Conservation (phyloP, 306 rosid species). For the Cucurbita ficifolia region DNA sequence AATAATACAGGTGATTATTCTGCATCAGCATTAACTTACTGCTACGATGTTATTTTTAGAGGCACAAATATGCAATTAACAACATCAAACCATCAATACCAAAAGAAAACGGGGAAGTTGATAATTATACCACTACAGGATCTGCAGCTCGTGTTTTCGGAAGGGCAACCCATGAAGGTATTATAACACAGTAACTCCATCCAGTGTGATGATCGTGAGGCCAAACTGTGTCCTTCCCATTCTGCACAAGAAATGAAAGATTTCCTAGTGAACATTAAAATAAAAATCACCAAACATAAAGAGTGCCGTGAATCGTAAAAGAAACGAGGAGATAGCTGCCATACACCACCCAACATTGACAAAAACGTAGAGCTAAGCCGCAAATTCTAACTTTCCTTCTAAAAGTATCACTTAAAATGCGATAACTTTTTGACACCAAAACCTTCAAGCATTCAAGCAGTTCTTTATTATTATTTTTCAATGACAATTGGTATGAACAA, state of each 20-base stretch:
- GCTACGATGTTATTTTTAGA: background rate
- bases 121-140: constrained; percentile 44
- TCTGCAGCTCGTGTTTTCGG: constrained; percentile 44
- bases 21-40: background rate
- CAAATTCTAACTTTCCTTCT: background rate
- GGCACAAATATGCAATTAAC: background rate
- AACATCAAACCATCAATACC: background rate
- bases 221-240: constrained; percentile 63
- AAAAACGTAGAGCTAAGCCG: background rate
- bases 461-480: background rate
- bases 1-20: background rate
- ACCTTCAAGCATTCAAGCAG: background rate
- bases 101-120: background rate
- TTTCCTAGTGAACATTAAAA: background rate
- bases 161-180: constrained; percentile 63
- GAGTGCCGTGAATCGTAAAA: background rate
- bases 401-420: background rate
- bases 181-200: constrained; percentile 64
- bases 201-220: constrained; percentile 49
- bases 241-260: constrained; percentile 14
- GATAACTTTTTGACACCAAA: background rate
- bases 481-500: background rate
- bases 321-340: background rate
- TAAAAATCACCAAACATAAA: background rate
- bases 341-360: background rate